Evolutionary conservation across 2,329 filamentous ascomycete genomes (phyloP), one percentile per base, ranked within the genome.

Genomic region (Thelonectria rubi): DNA sequence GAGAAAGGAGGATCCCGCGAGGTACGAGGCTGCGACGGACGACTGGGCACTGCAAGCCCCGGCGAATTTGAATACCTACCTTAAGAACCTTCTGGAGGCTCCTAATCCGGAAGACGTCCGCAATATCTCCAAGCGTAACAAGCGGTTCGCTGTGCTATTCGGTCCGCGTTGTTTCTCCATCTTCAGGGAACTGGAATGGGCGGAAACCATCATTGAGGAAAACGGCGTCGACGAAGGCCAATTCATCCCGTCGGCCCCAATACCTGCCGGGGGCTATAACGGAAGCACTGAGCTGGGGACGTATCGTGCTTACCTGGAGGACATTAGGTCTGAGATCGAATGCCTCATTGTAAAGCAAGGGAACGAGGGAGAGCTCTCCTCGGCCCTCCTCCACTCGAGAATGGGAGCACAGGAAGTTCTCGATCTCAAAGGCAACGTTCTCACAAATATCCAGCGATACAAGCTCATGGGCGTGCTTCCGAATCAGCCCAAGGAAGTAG

Each of bases 101-200:
- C 73, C 72, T 1, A 72, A 73, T 2, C 73, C 73, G 1, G 74
- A 76, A 37, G 75, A 76, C 9, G 71, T 71, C 0, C 75, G 81
- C 46, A 82, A 76, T 51, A 86, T 88, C 37, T 84, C 84, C 2
- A 83, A 82, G 55, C 76, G 84, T 1, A 88, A 88, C 66, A 87
- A 86, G 69, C 80, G 82, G 14, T 87, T 87, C 56, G 75, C 76
- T 24, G 81, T 86, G 2, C 76, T 85, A 7, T 86, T 87, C 58
- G 82, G 84, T 0, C 76, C 77, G 5, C 79, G 81, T 4, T 83
- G 83, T 52, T 80, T 82, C 47, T 69, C 73, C 20, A 77, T 87
- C 12, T 84, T 87, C 65, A 74, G 73, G 14, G 77, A 78, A 12
- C 74, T 88, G 5, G 83, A 81, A 11, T 87, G 86, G 47, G 65